Percentiles rank a stretch among this genome's conserved stretches.
Evolutionary conservation across 768 basidiomycete species (phyloP).

Genomic region (Lactarius psammicola): DNA sequence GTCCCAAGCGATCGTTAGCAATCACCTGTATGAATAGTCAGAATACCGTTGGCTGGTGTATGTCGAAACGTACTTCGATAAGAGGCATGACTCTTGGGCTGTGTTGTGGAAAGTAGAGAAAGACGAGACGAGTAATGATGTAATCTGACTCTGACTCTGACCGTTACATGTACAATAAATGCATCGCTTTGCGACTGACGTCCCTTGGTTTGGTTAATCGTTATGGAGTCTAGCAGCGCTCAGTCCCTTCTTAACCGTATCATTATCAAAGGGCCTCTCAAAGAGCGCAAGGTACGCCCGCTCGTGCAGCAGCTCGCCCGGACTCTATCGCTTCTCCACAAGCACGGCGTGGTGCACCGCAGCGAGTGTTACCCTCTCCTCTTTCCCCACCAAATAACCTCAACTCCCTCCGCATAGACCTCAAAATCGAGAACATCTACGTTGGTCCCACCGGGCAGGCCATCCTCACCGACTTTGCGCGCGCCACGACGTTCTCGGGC

Average conservation of each 20-base stretch:
- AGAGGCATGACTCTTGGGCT: slow-evolving; percentile 32
- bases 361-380: not conserved
- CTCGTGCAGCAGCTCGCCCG: slow-evolving; percentile 13
- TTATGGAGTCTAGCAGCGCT: not conserved
- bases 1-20: slow-evolving; percentile 92
- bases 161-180: not conserved
- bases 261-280: not conserved
- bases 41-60: not conserved
- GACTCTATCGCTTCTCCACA: slow-evolving; percentile 11
- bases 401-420: slow-evolving; percentile 6
- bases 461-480: slow-evolving; percentile 8
- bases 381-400: not conserved
- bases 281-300: not conserved
- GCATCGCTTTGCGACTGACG: not conserved
- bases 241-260: slow-evolving; percentile 1
- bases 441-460: not conserved
- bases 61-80: slow-evolving; percentile 34
- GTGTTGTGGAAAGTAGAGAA: slow-evolving; percentile 5
- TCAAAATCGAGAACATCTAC: slow-evolving; percentile 5
- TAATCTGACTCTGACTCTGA: slow-evolving; percentile 15
- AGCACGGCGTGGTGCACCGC: slow-evolving; percentile 11
- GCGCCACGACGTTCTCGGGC: not conserved
- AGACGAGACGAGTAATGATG: slow-evolving; percentile 14
- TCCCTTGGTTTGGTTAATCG: not conserved
- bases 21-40: slow-evolving; percentile 58